Evolutionary conservation across 2,329 filamentous ascomycete genomes (phyloP).

Genomic region (Endoconidiophora laricicola): DNA sequence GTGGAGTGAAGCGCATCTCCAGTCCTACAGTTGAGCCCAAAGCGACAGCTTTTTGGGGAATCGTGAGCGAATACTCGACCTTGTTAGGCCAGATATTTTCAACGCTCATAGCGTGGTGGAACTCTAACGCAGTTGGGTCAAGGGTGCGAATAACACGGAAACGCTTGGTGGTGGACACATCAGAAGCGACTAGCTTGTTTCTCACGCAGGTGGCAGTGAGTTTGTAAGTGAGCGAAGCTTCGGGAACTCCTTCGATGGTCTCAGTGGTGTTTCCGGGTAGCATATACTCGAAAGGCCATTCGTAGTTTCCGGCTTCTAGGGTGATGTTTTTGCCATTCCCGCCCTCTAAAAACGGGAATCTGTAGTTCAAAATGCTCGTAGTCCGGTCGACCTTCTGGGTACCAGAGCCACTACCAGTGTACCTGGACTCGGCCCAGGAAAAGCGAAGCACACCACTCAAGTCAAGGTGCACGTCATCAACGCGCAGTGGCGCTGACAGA

Average conservation of each 20-base stretch:
- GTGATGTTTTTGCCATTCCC: conserved; percentile 38
- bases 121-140: conserved; percentile 57
- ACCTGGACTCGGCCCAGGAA: conserved; percentile 10
- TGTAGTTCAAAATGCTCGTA: conserved; percentile 47
- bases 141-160: conserved; percentile 63
- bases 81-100: conserved; percentile 98
- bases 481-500: conserved; percentile 48
- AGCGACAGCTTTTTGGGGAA: conserved; percentile 85
- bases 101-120: conserved; percentile 80
- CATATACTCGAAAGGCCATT: conserved; percentile 63
- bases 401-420: conserved; percentile 7
- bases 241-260: conserved; percentile 75
- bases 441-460: conserved; percentile 53
- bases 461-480: conserved; percentile 58
- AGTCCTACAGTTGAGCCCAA: conserved; percentile 77
- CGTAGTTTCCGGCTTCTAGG: conserved; percentile 60
- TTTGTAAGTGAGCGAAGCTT: conserved; percentile 77
- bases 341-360: conserved; percentile 50
- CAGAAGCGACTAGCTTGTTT: conserved; percentile 67
- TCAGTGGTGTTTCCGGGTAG: conserved; percentile 61
- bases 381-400: conserved; percentile 41
- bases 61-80: conserved; percentile 84
- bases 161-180: conserved; percentile 64
- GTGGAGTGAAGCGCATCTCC: conserved; percentile 71
- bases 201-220: conserved; percentile 79